A percentile compares a stretch with the other conserved stretches of the same genome.
Conservation (phyloP, 2,329 filamentous ascomycete species). For the Parasarocladium wereldwijsianum region DNA sequence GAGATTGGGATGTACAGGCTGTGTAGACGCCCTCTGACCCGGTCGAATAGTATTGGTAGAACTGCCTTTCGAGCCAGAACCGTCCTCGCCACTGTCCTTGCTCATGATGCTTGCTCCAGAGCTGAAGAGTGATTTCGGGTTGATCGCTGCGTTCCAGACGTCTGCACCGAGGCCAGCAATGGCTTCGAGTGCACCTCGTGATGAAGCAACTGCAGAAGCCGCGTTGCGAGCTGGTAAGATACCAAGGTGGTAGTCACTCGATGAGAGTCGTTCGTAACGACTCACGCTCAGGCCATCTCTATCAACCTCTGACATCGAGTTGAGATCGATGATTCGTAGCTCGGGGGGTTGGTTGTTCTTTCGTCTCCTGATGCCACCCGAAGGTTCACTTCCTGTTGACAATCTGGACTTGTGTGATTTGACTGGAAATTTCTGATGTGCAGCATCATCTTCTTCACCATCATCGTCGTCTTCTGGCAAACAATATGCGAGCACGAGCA, state of each 20-base stretch:
- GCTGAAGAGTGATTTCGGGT: slow-evolving; percentile 74
- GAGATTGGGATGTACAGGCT: slow-evolving; percentile 36
- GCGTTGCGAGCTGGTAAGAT: slow-evolving; percentile 62
- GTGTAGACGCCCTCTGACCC: slow-evolving; percentile 11
- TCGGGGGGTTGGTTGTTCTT: slow-evolving; percentile 77
- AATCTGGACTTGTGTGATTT: slow-evolving; percentile 27
- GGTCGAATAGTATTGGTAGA: slow-evolving; percentile 15
- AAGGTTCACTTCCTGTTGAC: slow-evolving; percentile 41
- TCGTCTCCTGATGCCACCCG: slow-evolving; percentile 52
- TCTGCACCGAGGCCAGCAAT: slow-evolving; percentile 59
- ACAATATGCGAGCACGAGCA: slow-evolving; percentile 85
- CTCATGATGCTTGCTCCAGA: slow-evolving; percentile 67
- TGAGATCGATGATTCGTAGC: slow-evolving; percentile 77
- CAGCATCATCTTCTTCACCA: slow-evolving; percentile 22
- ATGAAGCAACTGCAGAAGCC: slow-evolving; percentile 46
- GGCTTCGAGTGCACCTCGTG: slow-evolving; percentile 62
- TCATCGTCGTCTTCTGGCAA: slow-evolving; percentile 58
- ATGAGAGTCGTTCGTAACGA: slow-evolving; percentile 71
- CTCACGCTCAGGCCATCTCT: slow-evolving; percentile 77
- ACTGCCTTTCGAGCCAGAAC: slow-evolving; percentile 31
- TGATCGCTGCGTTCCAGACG: slow-evolving; percentile 83
- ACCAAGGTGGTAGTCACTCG: slow-evolving; percentile 82
- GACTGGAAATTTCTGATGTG: slow-evolving; percentile 11
- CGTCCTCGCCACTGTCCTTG: slow-evolving; percentile 43
- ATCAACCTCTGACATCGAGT: slow-evolving; percentile 74